Evolutionary conservation across 805 yeast species (phyloP).

Genomic region (Ogataea dorogensis): DNA sequence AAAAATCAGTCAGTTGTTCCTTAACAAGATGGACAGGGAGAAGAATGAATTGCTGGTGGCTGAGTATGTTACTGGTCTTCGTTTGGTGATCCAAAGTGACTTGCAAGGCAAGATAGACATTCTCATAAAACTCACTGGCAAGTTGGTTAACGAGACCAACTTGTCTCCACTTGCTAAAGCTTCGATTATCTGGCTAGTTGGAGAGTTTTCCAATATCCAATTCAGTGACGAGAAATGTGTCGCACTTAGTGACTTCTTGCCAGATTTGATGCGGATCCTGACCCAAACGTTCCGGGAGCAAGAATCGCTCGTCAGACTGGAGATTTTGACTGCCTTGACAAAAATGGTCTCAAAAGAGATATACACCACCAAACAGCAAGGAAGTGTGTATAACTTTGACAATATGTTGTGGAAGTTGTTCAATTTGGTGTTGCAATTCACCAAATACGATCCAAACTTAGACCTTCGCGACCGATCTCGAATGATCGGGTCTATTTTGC

Average conservation of each 20-base stretch:
- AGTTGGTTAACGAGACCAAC: slow-evolving; percentile 20
- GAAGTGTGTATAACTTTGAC: slow-evolving; percentile 34
- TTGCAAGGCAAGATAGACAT: slow-evolving; percentile 53
- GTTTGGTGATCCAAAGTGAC: slow-evolving; percentile 67
- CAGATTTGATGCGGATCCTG: slow-evolving; percentile 69
- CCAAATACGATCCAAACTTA: slow-evolving; percentile 69
- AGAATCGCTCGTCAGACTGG: slow-evolving; percentile 58
- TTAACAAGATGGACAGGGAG: slow-evolving; percentile 34
- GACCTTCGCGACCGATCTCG: slow-evolving; percentile 88
- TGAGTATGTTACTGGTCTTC: slow-evolving; percentile 69
- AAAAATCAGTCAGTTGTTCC: slow-evolving; percentile 64
- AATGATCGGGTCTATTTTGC: slow-evolving; percentile 60
- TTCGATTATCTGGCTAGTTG: slow-evolving; percentile 86
- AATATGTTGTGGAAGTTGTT: slow-evolving; percentile 51
- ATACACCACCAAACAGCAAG: slow-evolving; percentile 37
- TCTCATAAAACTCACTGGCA: slow-evolving; percentile 46
- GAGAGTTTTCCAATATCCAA: slow-evolving; percentile 57
- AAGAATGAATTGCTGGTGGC: slow-evolving; percentile 41
- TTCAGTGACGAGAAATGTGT: slow-evolving; percentile 17
- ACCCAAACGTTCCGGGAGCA: slow-evolving; percentile 55
- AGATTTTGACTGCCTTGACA: slow-evolving; percentile 69
- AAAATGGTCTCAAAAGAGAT: slow-evolving; percentile 62
- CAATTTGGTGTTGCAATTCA: slow-evolving; percentile 56
- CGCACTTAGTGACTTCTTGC: slow-evolving; percentile 47
- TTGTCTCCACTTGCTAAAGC: slow-evolving; percentile 56